Percentiles rank a stretch among this genome's conserved stretches.
phyloP scores from a whole-genome alignment of 805 yeast genomes.

The Cyberlindnera galapagoensis region DNA sequence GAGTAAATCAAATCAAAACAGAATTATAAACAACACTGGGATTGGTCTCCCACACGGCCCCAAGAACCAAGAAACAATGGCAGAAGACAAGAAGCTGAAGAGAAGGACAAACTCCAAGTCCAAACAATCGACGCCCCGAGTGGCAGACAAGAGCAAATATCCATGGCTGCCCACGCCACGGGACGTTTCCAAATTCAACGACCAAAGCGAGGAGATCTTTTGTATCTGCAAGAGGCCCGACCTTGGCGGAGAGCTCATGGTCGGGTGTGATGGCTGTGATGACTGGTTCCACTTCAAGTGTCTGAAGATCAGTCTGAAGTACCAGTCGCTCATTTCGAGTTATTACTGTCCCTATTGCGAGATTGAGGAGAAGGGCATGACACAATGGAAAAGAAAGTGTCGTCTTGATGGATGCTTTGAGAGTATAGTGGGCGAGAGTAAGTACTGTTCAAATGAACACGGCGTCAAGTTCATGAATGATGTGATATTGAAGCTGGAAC shows the following conservation, averaged over 20 bases:
- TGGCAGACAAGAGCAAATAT: conserved; percentile 1
- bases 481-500: conserved; percentile 1
- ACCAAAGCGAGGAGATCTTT: conserved; percentile 56
- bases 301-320: conserved; percentile 47
- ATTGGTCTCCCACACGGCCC: conserved; percentile 1
- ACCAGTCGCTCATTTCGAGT: conserved; percentile 49
- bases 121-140: conserved; percentile 6
- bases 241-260: conserved; percentile 76
- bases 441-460: conserved; percentile 72
- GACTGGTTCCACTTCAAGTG: conserved; percentile 92
- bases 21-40: no score
- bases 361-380: conserved; percentile 34
- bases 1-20: no score
- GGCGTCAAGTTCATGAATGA: conserved; percentile 34
- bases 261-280: conserved; percentile 92
- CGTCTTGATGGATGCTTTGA: conserved; percentile 49
- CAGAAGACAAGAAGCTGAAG: not conserved
- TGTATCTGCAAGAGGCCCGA: conserved; percentile 80
- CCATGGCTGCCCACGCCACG: conserved; percentile 10
- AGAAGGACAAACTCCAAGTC: conserved; percentile 14
- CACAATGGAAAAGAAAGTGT: conserved; percentile 76
- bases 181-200: conserved; percentile 29
- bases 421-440: conserved; percentile 47
- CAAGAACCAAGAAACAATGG: not conserved
- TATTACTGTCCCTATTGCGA: conserved; percentile 74